A percentile compares a stretch with the other conserved stretches of the same genome.
These are phyloP conservation scores for Chlorella ohadii DNA, from an alignment of 139 green algal species.

Conservation along the genomic window DNA sequence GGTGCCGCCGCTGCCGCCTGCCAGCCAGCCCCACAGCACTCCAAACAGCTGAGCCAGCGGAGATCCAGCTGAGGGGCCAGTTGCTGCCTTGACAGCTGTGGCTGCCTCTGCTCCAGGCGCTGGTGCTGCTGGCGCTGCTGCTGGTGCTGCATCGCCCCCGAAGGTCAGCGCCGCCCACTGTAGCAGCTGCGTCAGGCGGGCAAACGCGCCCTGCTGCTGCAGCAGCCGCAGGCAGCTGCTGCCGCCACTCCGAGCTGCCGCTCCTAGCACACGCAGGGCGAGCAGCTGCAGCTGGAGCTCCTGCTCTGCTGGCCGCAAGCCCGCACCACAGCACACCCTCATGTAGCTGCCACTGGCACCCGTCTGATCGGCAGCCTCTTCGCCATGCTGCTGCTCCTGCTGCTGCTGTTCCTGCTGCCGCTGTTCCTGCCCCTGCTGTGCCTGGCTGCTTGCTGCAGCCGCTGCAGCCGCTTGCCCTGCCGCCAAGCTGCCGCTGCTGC, in stretches of 20 bases:
- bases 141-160: not conserved
- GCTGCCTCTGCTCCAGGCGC: not conserved
- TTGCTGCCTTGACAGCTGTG: not conserved
- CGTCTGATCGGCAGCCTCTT: not conserved
- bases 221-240: not conserved
- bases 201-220: conserved; percentile 26
- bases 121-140: not conserved
- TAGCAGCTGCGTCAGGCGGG: conserved; percentile 47
- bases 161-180: conserved; percentile 53
- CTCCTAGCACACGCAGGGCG: conserved; percentile 35
- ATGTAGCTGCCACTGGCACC: not conserved
- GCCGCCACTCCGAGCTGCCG: not conserved
- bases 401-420: not conserved
- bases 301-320: conserved; percentile 5
- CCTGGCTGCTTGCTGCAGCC: no score
- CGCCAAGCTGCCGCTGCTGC: conserved; percentile 1
- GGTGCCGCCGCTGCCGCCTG: conserved; percentile 6
- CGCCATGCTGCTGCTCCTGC: not conserved
- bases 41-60: conserved; percentile 46
- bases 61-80: not conserved
- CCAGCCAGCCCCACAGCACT: conserved; percentile 39
- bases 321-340: not conserved
- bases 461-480: no score
- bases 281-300: conserved; percentile 51
- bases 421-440: not conserved